Base-by-base conservation (phyloP, 805 yeast species). In the Huiozyma sinensis region DNA sequence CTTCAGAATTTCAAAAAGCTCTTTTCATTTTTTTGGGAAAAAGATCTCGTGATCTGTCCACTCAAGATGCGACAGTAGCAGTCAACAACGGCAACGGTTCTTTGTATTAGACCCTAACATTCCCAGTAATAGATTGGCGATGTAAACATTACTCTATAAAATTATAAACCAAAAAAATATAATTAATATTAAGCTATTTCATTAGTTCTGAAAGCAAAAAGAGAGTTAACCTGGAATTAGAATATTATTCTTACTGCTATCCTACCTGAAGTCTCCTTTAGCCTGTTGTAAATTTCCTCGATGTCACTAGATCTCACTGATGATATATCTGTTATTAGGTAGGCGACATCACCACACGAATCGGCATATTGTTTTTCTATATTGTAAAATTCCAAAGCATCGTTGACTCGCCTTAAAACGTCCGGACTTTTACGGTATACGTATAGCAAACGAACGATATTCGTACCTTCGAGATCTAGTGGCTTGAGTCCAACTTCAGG, bases 381-480 rank as follows among this genome's bases (percentile, higher is more conserved):
- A 69, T 92, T 92, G 75, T 92, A 89, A 64, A 79, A 79, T 48
- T 94, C 81, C 65, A 90, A 77, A 55, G 92, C 85, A 73, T 90
- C 88, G 75, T 92, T 90, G 58, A 90, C 97, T 35, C 95, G 85
- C 66, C 86, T 83, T 76, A 90, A 75, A 45, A 92, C 97, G 77
- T 97, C 98, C 29, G 97, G 98, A 54, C 90, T 95, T 68, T 90
- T 92, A 68, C 83, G 90, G 71, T 90, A 97, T 59, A 89, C 83
- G 69, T 90, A 92, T 57, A 92, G 73, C 36, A 92, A 95, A 70
- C 97, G 85, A 53, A 89, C 96, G 44, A 80, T 75, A 61, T 81
- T 76, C 60, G 83, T 81, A 64, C 85, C 94, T 60, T 84, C 94
- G 65, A 81, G 74, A 57, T 87, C 84, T 52, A 86, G 71, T 32